Conservation (phyloP, 73 alveolate species). For the Paramecium sexaurelia region DNA sequence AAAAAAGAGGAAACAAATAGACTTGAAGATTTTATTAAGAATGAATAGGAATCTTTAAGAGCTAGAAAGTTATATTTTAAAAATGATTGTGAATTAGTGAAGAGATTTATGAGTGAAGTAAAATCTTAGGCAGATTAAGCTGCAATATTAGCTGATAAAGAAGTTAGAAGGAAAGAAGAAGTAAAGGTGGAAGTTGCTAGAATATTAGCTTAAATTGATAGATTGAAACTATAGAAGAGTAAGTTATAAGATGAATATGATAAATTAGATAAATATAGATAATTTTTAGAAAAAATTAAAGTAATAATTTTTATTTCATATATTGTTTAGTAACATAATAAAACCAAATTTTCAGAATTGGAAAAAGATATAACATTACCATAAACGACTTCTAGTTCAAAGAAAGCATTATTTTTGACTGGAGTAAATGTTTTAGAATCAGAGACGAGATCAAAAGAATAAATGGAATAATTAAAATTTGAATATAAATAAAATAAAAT, state of each 20-base stretch:
- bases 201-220: conserved; percentile 15
- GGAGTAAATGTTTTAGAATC: conserved; percentile 13
- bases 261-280: conserved; percentile 28
- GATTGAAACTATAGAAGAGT: background rate
- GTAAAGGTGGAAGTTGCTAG: conserved; percentile 8
- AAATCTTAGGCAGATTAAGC: conserved; percentile 58
- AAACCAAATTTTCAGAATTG: background rate
- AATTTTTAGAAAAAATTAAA: background rate
- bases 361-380: background rate
- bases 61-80: conserved; percentile 66
- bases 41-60: conserved; percentile 58
- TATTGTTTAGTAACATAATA: background rate
- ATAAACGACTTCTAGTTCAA: background rate
- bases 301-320: background rate
- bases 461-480: background rate
- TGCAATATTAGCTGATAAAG: background rate
- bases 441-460: background rate
- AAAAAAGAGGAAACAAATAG: conserved; percentile 64
- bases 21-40: conserved; percentile 64
- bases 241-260: conserved; percentile 17
- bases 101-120: conserved; percentile 61
- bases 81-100: conserved; percentile 65
- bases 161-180: conserved; percentile 21
- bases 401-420: background rate
- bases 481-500: background rate